These are phyloP conservation scores for Cicer yamashitae DNA, from an alignment of 306 rosid genomes.

Conservation along the genomic window DNA sequence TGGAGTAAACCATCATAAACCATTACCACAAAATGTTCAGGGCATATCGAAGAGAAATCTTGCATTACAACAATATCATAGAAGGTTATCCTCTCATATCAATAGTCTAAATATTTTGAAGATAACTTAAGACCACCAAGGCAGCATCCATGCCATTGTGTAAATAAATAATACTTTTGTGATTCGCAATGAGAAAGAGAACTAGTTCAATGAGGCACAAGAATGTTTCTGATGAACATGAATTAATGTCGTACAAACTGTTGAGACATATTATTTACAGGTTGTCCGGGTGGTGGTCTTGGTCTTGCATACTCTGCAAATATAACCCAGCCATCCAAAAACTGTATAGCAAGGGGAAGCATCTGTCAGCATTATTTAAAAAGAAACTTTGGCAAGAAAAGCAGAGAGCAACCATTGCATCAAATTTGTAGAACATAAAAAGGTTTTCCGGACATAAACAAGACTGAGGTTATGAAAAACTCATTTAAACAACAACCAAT, in stretches of 20 bases:
- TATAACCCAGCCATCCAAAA: slow-evolving; percentile 98
- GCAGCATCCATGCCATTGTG: not conserved
- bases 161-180: slow-evolving; percentile 30
- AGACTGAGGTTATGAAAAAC: slow-evolving; percentile 2
- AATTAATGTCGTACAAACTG: slow-evolving; percentile 60
- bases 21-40: not conserved
- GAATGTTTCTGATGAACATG: slow-evolving; percentile 27
- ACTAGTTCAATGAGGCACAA: slow-evolving; percentile 38
- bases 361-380: slow-evolving; percentile 27
- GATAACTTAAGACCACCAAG: slow-evolving; percentile 27
- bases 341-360: slow-evolving; percentile 54
- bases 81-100: slow-evolving; percentile 35
- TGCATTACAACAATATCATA: slow-evolving; percentile 35
- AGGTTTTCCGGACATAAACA: slow-evolving; percentile 5
- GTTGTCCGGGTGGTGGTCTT: slow-evolving; percentile 61
- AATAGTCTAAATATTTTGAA: slow-evolving; percentile 6
- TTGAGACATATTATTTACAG: slow-evolving; percentile 41
- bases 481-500: slow-evolving; percentile 8
- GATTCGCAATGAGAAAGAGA: slow-evolving; percentile 30
- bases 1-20: not conserved
- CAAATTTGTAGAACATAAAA: not conserved
- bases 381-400: slow-evolving; percentile 2
- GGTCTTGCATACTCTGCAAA: slow-evolving; percentile 97
- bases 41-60: slow-evolving; percentile 4
- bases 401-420: not conserved